These are phyloP conservation scores for Stellera chamaejasme DNA, from an alignment of 345 rosid genomes.

Conservation along the genomic window DNA sequence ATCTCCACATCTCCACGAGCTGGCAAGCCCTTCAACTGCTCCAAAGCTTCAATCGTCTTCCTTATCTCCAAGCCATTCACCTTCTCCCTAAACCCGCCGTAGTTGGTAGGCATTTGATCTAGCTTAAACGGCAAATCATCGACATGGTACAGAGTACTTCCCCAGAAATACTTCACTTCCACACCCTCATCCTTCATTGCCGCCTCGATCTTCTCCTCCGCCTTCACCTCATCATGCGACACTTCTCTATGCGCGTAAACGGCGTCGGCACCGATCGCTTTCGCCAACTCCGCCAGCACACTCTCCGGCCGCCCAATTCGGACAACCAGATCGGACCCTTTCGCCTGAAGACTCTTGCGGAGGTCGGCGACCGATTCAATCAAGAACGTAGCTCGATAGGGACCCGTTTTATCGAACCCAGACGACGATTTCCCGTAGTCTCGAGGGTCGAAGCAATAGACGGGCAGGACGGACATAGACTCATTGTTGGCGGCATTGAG, in stretches of 20 bases:
- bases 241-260: slow-evolving; percentile 85
- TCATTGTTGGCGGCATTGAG: slow-evolving; percentile 78
- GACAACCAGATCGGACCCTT: slow-evolving; percentile 91
- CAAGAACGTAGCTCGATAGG: slow-evolving; percentile 74
- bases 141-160: slow-evolving; percentile 82
- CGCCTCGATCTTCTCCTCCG: slow-evolving; percentile 76
- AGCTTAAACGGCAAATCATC: slow-evolving; percentile 92
- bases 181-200: slow-evolving; percentile 90
- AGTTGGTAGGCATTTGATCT: slow-evolving; percentile 76
- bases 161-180: slow-evolving; percentile 92
- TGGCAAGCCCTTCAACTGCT: slow-evolving; percentile 80
- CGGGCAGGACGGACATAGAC: slow-evolving; percentile 79
- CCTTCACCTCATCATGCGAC: slow-evolving; percentile 74
- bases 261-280: slow-evolving; percentile 89
- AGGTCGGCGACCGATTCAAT: slow-evolving; percentile 90
- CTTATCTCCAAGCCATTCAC: slow-evolving; percentile 75
- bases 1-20: slow-evolving; percentile 87
- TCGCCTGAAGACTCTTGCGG: slow-evolving; percentile 74
- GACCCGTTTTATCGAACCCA: slow-evolving; percentile 89
- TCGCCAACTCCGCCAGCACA: slow-evolving; percentile 72
- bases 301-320: slow-evolving; percentile 78
- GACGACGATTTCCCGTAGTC: slow-evolving; percentile 87
- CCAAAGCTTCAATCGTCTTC: slow-evolving; percentile 74
- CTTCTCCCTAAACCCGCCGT: slow-evolving; percentile 71
- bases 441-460: slow-evolving; percentile 93